Evolutionary conservation across 2,329 filamentous ascomycete species (phyloP).

Genomic region (Penicillium capsulatum): DNA sequence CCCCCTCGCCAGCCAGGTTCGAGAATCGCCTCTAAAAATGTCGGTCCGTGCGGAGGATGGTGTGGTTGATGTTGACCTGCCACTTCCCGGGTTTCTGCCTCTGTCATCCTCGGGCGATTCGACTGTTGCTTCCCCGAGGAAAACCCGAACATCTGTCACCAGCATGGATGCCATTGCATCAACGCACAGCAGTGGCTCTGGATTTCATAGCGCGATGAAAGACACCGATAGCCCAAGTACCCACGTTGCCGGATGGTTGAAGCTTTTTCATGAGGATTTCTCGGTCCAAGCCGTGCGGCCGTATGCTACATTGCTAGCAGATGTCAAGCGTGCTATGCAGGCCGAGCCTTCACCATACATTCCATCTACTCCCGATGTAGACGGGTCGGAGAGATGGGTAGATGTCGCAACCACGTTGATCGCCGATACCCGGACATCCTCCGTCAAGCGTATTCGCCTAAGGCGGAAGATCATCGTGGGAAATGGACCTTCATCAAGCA

Average conservation of each 20-base stretch:
- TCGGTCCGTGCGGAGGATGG: conserved; percentile 57
- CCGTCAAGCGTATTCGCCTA: conserved; percentile 54
- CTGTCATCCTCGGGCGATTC: conserved; percentile 46
- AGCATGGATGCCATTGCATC: conserved; percentile 51
- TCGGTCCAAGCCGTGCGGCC: conserved; percentile 56
- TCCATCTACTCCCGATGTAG: conserved; percentile 33
- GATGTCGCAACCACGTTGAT: conserved; percentile 56
- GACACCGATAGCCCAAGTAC: conserved; percentile 47
- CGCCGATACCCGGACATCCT: conserved; percentile 52
- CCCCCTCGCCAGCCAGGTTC: conserved; percentile 28
- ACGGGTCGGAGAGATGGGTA: conserved; percentile 48
- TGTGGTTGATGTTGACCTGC: conserved; percentile 58
- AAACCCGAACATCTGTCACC: conserved; percentile 46
- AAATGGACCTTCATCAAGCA: conserved; percentile 16
- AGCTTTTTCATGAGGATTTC: conserved; percentile 57
- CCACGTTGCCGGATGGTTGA: conserved; percentile 57
- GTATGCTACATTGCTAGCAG: conserved; percentile 50
- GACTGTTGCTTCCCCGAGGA: conserved; percentile 41
- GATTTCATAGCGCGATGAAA: conserved; percentile 28
- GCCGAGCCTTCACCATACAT: conserved; percentile 47
- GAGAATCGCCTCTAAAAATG: conserved; percentile 49
- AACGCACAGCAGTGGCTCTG: conserved; percentile 40
- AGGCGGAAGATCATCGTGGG: conserved; percentile 42
- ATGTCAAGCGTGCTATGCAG: conserved; percentile 55
- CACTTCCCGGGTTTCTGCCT: conserved; percentile 50